phyloP scores from a whole-genome alignment of 768 basidiomycete genomes.

The Phylloporus sp. region DNA sequence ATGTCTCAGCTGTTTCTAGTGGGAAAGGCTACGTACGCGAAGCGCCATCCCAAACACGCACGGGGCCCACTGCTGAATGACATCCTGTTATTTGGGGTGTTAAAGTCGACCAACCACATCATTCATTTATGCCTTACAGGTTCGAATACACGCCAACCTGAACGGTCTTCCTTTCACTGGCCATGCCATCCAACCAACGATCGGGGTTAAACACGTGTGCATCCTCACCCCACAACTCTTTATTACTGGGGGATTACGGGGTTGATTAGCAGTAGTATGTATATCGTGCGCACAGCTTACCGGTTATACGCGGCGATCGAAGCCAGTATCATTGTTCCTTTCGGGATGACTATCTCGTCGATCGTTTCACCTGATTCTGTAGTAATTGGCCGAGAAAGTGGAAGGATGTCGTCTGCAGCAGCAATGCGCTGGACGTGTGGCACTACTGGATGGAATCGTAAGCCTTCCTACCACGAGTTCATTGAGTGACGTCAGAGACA shows the following conservation, averaged over 20 bases:
- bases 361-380: slow-evolving; percentile 35
- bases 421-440: slow-evolving; percentile 53
- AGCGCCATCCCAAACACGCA: slow-evolving; percentile 30
- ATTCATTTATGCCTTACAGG: slow-evolving; percentile 14
- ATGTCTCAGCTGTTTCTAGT: background rate
- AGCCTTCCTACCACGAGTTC: slow-evolving; percentile 28
- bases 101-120: background rate
- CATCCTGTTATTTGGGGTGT: slow-evolving; percentile 19
- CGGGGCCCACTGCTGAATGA: slow-evolving; percentile 26
- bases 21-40: slow-evolving; percentile 19
- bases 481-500: no score
- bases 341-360: slow-evolving; percentile 18
- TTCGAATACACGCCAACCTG: slow-evolving; percentile 29
- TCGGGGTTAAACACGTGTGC: slow-evolving; percentile 32
- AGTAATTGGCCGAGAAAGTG: background rate
- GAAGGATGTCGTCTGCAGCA: slow-evolving; percentile 43
- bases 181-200: slow-evolving; percentile 22
- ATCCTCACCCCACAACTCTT: slow-evolving; percentile 30
- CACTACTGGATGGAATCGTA: slow-evolving; percentile 48
- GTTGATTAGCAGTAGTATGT: background rate
- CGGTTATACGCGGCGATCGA: background rate
- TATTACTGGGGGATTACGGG: background rate
- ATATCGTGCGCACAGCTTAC: slow-evolving; percentile 2
- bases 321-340: background rate
- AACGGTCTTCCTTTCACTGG: slow-evolving; percentile 13